phyloP scores from a whole-genome alignment of 2,329 filamentous ascomycete genomes.

The Aspergillus felis region DNA sequence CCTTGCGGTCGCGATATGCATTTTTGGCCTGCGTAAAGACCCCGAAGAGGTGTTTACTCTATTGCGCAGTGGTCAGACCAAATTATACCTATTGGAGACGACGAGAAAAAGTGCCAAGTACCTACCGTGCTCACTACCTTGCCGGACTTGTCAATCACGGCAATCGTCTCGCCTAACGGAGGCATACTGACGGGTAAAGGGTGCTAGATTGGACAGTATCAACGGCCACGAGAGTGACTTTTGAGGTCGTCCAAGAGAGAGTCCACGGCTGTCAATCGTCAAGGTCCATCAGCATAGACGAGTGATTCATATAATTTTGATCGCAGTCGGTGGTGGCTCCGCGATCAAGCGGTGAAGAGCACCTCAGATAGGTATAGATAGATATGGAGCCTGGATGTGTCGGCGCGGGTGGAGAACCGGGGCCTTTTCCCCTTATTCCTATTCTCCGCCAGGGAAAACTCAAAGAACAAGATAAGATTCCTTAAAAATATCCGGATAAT shows the following conservation, averaged over 20 bases:
- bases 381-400: neutral
- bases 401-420: neutral
- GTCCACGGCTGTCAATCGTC: constrained; percentile 11
- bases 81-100: constrained; percentile 7
- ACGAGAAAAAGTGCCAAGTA: constrained; percentile 18
- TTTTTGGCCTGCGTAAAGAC: constrained; percentile 90
- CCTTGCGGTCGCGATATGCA: constrained; percentile 83
- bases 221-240: neutral
- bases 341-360: constrained; percentile 22
- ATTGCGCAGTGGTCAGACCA: constrained; percentile 13
- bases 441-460: constrained; percentile 9
- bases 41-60: constrained; percentile 86
- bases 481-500: neutral
- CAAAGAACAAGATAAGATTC: neutral
- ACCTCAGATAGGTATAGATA: constrained; percentile 14
- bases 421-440: neutral
- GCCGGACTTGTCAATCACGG: constrained; percentile 85
- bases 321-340: constrained; percentile 7
- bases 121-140: constrained; percentile 85
- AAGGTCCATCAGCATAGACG: constrained; percentile 6
- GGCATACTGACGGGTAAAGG: constrained; percentile 19
- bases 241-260: neutral
- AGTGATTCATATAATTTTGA: neutral
- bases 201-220: neutral
- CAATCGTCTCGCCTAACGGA: constrained; percentile 65